phyloP scores from a whole-genome alignment of 805 yeast species.

The Kodamaea neixiangensis region DNA sequence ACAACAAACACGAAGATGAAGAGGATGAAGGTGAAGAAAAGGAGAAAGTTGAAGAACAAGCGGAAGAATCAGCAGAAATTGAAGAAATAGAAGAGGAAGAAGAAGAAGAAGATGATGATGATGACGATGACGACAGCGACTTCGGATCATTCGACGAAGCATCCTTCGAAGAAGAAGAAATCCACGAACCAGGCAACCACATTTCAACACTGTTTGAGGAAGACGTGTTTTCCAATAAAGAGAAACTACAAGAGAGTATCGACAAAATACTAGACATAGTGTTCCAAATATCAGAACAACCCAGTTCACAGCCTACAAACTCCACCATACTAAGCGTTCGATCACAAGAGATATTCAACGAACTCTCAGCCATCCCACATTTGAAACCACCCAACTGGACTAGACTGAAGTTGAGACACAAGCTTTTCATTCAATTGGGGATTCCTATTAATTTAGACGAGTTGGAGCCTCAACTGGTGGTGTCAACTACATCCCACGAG shows the following conservation, averaged over 20 bases:
- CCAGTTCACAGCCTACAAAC: neutral
- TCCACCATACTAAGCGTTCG: slow-evolving; percentile 29
- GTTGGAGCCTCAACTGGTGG: slow-evolving; percentile 14
- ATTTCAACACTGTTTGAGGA: slow-evolving; percentile 16
- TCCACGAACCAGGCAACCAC: slow-evolving; percentile 11
- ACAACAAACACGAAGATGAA: too few relatives aligned
- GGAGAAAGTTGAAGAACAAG: neutral
- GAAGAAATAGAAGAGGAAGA: neutral
- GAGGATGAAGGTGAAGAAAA: neutral
- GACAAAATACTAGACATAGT: slow-evolving; percentile 7
- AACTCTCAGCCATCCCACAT: slow-evolving; percentile 49
- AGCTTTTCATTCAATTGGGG: slow-evolving; percentile 63
- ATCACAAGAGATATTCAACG: slow-evolving; percentile 44
- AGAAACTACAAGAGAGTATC: slow-evolving; percentile 14
- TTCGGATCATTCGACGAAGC: slow-evolving; percentile 38
- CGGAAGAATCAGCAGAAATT: too few relatives aligned
- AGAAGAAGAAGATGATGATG: slow-evolving; percentile 8
- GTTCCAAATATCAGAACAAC: slow-evolving; percentile 9
- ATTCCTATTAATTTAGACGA: slow-evolving; percentile 75
- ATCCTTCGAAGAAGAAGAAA: neutral
- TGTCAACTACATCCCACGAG: neutral
- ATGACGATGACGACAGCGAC: slow-evolving; percentile 33
- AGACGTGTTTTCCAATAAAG: slow-evolving; percentile 14
- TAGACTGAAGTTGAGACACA: slow-evolving; percentile 62
- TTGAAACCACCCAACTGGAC: slow-evolving; percentile 70